Evolutionary conservation across 352 stramenopile species (phyloP), one percentile per base, ranked within the genome.

Genomic region (Pythium rhizo-oryzae): DNA sequence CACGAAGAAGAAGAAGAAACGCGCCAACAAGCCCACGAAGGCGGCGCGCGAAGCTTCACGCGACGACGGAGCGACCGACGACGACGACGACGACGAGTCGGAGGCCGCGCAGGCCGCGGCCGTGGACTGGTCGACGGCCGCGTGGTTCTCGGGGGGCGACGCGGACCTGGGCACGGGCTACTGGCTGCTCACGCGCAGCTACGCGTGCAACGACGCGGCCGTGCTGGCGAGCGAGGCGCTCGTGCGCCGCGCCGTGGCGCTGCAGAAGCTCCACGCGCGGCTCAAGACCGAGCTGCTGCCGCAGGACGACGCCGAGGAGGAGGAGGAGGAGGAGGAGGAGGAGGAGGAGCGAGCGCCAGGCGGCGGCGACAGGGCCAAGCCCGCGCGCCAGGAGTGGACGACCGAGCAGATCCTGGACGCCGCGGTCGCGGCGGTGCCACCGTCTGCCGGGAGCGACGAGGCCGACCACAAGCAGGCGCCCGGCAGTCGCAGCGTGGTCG

Each of bases 181-280:
- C 61, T 90, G 79, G 82, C 68, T 92, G 16, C 75, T 92, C 33
- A 76, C 72, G 5, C 84, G 82, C 43, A 87, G 80, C 57, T 78
- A 76, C 28, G 73, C 78, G 19, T 67, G 80, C 13, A 76, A 68
- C 6, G 81, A 92, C 56, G 39, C 58, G 46, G 49, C 19, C 0
- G 79, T 79, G 41, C 67, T 84, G 13, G 62, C 71, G 18, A 76
- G 70, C 16, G 62, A 70, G 13, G 62, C 49, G 8, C 55, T 67
- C 16, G 65, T 74, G 13, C 50, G 64, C n/a, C 78, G 82, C 33
- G 64, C 88, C 15, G 74, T 80, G 51, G 33, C 30, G 18, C 62
- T 92, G 57, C 80, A 86, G 61, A 60, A 64, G 63, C 70, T 78
- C 11, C 73, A 46, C 13, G 24, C 35, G 18, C 68, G 57, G 6